Base-by-base conservation (phyloP, 163 green algal genomes). In the Chlamydomonas reinhardtii region DNA sequence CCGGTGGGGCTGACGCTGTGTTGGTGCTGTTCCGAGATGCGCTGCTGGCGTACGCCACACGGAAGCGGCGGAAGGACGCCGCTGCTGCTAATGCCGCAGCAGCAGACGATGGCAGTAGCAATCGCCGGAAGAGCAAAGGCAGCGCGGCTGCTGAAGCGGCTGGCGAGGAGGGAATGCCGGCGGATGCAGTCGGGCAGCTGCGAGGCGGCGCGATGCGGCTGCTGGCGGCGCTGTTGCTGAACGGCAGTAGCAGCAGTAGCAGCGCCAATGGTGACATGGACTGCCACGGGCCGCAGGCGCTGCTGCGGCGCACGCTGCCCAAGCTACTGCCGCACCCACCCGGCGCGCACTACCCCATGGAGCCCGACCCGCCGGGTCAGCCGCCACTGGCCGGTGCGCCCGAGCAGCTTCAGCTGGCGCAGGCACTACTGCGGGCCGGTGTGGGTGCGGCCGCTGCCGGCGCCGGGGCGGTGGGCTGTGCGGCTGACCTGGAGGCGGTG, bases 41-140 rank as follows among this genome's bases (percentile, higher is more conserved):
- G 17, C 74, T 92, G 61, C 77, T 92, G 4, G 84, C 89, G 2
- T 92, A 83, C 52, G 61, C 79, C 34, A 87, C 82, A 29, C 79
- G 74, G 11, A 80, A 80, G 48, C 29, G 14, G 31, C 43, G 54
- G 34, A 77, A 73, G 66, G 65, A 5, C 2, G 48, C 48, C 48
- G 48, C 48, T 56, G 48, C 20, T 6, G 29, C 64, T 19, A n/a
- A 5, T 20, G 48, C 48, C 48, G 48, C 48, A 20, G 48, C 20
- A 0, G 29, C 5, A 8, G 39, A 48, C 5, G 39, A 48, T 8
- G 39, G 39, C 39, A 48, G 39, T 5, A 48, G 39, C 39, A 8
- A 8, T 8, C 39, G 39, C 39, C 39, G 39, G 39, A 48, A 48
- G 39, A 48, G 39, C 39, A 48, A 48, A 8, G 39, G 39, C 39